Conservation (phyloP, 805 yeast genomes). For the Pichia cephalocereana region DNA sequence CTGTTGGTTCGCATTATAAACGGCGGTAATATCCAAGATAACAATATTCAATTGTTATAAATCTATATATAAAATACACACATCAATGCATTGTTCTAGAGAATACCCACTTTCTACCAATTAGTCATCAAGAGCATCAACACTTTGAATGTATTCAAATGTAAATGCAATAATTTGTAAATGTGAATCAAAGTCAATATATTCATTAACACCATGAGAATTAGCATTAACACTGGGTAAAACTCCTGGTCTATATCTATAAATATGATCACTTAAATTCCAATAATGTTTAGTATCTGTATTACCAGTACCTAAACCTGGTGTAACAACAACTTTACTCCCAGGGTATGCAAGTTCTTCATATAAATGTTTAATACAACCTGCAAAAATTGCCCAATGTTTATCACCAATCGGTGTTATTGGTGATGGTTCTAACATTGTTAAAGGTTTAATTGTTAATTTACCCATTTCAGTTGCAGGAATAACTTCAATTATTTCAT, state of each 20-base stretch:
- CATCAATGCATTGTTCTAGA: too few relatives aligned
- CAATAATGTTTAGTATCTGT: slow-evolving; percentile 63
- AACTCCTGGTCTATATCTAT: slow-evolving; percentile 46
- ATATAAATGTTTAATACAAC: slow-evolving; percentile 35
- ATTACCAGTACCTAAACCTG: slow-evolving; percentile 57
- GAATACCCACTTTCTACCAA: too few relatives aligned
- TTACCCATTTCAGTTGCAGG: slow-evolving; percentile 23
- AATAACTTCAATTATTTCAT: slow-evolving; percentile 15
- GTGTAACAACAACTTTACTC: slow-evolving; percentile 36
- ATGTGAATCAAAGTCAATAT: slow-evolving; percentile 44
- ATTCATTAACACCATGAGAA: slow-evolving; percentile 61
- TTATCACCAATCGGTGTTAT: slow-evolving; percentile 49
- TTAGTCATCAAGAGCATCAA: slow-evolving; percentile 21
- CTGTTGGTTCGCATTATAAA: too few relatives aligned
- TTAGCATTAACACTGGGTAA: slow-evolving; percentile 31
- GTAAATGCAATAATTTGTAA: slow-evolving; percentile 47
- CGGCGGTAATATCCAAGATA: too few relatives aligned
- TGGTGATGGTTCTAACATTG: slow-evolving; percentile 35
- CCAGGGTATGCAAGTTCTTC: slow-evolving; percentile 34
- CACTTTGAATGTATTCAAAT: slow-evolving; percentile 41
- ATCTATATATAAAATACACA: too few relatives aligned
- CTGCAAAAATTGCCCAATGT: slow-evolving; percentile 35
- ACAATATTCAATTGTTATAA: too few relatives aligned
- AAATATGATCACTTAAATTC: slow-evolving; percentile 50
- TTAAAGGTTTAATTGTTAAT: slow-evolving; percentile 11